These are phyloP conservation scores for Phytophthora pseudosyringae DNA, from an alignment of 352 stramenopile genomes.

Conservation along the genomic window DNA sequence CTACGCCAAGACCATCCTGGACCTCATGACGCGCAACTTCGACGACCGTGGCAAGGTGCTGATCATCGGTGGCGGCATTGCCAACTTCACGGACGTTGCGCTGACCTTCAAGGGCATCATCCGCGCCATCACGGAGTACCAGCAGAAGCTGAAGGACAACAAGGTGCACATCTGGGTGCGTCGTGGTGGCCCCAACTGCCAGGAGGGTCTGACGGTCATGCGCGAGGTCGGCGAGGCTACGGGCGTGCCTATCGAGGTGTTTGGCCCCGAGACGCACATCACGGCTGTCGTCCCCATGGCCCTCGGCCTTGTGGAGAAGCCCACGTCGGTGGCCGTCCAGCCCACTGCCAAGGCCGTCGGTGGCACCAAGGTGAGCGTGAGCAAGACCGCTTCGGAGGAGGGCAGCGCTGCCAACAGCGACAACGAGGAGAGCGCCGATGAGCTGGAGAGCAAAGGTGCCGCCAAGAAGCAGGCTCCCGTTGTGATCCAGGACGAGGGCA, in stretches of 20 bases:
- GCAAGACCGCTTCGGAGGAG: constrained; percentile 37
- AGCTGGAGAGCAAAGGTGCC: constrained; percentile 39
- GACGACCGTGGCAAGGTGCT: constrained; percentile 94
- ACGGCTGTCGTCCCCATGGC: constrained; percentile 95
- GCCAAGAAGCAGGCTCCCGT: constrained; percentile 40
- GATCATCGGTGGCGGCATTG: constrained; percentile 97
- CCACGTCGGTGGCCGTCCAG: constrained; percentile 31
- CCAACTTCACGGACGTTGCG: constrained; percentile 98
- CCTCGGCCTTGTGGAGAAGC: constrained; percentile 87
- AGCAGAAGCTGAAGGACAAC: constrained; percentile 91
- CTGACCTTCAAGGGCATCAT: constrained; percentile 98
- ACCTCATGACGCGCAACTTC: constrained; percentile 94
- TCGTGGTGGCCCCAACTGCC: constrained; percentile 96
- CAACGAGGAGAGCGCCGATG: constrained; percentile 43
- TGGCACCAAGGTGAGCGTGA: constrained; percentile 27
- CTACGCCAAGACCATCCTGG: constrained; percentile 97
- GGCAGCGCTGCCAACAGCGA: constrained; percentile 44
- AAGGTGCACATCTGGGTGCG: constrained; percentile 96
- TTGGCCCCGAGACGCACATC: constrained; percentile 96
- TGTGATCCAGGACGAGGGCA: constrained; percentile 84
- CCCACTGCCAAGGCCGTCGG: constrained; percentile 26
- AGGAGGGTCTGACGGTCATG: constrained; percentile 95
- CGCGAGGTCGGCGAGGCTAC: constrained; percentile 89
- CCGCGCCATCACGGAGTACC: constrained; percentile 92
- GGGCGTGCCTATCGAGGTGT: constrained; percentile 94